phyloP scores from a whole-genome alignment of 2,329 filamentous ascomycete species.

The Sclerotinia nivalis region DNA sequence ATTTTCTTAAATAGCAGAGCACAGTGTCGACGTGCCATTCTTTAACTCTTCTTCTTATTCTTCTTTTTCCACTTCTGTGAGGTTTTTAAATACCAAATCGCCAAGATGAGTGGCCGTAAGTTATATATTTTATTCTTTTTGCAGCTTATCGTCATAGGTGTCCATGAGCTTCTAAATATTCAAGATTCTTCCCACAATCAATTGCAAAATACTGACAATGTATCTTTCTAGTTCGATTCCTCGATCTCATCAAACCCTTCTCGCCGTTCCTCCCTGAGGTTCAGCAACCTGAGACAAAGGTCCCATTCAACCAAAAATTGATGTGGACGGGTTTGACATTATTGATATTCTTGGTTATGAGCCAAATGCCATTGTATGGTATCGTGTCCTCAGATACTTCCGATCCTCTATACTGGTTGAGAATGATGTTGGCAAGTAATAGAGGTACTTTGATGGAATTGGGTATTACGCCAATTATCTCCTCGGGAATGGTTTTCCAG shows the following conservation, averaged over 20 bases:
- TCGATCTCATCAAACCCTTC: conserved; percentile 99
- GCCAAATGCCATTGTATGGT: conserved; percentile 98
- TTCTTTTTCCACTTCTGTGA: conserved; percentile 43
- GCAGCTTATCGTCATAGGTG: conserved; percentile 18
- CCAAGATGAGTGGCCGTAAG: conserved; percentile 48
- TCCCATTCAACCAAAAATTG: conserved; percentile 97
- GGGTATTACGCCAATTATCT: conserved; percentile 98
- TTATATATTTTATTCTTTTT: conserved; percentile 29
- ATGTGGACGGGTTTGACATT: conserved; percentile 95
- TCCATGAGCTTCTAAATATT: conserved; percentile 18
- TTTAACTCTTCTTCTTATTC: conserved; percentile 36
- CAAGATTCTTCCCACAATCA: conserved; percentile 26
- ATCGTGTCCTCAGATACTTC: conserved; percentile 99
- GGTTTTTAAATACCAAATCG: conserved; percentile 40
- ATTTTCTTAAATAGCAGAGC: conserved; percentile 19
- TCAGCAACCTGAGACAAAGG: conserved; percentile 96
- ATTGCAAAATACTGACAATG: conserved; percentile 35
- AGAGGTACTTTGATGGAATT: conserved; percentile 93
- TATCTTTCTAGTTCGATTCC: conserved; percentile 77
- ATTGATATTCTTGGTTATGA: conserved; percentile 99
- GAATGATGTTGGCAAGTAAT: conserved; percentile 99
- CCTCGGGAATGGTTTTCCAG: conserved; percentile 99
- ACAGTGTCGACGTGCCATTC: conserved; percentile 35
- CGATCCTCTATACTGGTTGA: conserved; percentile 98
- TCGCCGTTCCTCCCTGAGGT: conserved; percentile 99